These are phyloP conservation scores for Mercurialis annua DNA, from an alignment of 345 rosid genomes.

Conservation along the genomic window DNA sequence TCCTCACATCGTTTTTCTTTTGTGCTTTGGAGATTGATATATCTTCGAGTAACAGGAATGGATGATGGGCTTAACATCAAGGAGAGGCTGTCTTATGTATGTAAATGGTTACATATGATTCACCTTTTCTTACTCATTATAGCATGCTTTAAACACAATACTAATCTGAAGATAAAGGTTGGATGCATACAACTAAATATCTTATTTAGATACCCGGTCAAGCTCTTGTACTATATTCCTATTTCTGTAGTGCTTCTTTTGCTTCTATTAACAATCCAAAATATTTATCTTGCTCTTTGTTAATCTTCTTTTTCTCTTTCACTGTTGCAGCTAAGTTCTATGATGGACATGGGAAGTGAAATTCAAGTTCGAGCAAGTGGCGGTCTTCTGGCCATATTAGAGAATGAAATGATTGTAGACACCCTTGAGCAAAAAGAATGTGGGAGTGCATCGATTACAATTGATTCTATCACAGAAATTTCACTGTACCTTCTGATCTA, in stretches of 20 bases:
- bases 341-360: slow-evolving; percentile 95
- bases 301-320: slow-evolving; percentile 19
- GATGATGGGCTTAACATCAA: slow-evolving; percentile 77
- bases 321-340: slow-evolving; percentile 69
- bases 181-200: background rate
- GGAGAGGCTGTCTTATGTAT: slow-evolving; percentile 84
- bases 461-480: slow-evolving; percentile 73
- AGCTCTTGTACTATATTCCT: background rate
- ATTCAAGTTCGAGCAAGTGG: slow-evolving; percentile 91
- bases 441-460: slow-evolving; percentile 71
- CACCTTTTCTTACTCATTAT: no score
- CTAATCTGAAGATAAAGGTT: background rate
- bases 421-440: slow-evolving; percentile 73
- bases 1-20: slow-evolving; percentile 11
- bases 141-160: background rate
- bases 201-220: background rate
- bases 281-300: background rate
- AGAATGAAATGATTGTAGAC: slow-evolving; percentile 85
- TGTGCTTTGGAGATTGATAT: slow-evolving; percentile 59
- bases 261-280: background rate
- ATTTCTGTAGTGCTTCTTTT: background rate
- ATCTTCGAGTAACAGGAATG: slow-evolving; percentile 95
- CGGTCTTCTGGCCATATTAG: slow-evolving; percentile 93
- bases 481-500: slow-evolving; percentile 63
- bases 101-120: slow-evolving; percentile 15